Percentiles rank a stretch among this genome's conserved stretches.
phyloP scores from a whole-genome alignment of 495 filamentous ascomycete species.

The Annulohypoxylon stygium region DNA sequence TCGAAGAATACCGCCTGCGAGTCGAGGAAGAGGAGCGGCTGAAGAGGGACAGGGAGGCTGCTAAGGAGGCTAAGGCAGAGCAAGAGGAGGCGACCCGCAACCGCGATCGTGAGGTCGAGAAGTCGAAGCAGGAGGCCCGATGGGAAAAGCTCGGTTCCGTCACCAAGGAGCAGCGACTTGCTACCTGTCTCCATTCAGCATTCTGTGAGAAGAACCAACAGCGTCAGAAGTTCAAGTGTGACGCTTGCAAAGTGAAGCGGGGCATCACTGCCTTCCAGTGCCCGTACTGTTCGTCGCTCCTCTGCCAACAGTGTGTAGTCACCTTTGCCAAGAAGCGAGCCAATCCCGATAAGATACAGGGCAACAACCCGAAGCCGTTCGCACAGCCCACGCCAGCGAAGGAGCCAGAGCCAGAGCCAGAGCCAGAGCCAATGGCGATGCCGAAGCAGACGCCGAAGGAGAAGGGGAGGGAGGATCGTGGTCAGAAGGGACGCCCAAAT shows the following conservation, averaged over 20 bases:
- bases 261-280: conserved; percentile 49
- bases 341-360: background rate
- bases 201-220: conserved; percentile 46
- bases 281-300: conserved; percentile 43
- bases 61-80: conserved; percentile 18
- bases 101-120: background rate
- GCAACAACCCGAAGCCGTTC: conserved; percentile 37
- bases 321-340: conserved; percentile 33
- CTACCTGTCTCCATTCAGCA: conserved; percentile 43
- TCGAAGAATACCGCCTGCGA: background rate
- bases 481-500: background rate
- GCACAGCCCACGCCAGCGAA: background rate
- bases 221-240: conserved; percentile 49
- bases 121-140: conserved; percentile 27
- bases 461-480: background rate
- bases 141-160: conserved; percentile 31
- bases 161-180: conserved; percentile 36
- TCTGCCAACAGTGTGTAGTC: conserved; percentile 48
- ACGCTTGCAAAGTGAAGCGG: conserved; percentile 41
- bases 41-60: background rate
- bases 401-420: background rate
- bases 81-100: background rate
- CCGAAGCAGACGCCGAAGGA: background rate
- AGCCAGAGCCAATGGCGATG: too few relatives aligned
- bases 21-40: background rate